Conservation (phyloP, 371 early-diverging fungal species). For the Mortierella sp. region DNA sequence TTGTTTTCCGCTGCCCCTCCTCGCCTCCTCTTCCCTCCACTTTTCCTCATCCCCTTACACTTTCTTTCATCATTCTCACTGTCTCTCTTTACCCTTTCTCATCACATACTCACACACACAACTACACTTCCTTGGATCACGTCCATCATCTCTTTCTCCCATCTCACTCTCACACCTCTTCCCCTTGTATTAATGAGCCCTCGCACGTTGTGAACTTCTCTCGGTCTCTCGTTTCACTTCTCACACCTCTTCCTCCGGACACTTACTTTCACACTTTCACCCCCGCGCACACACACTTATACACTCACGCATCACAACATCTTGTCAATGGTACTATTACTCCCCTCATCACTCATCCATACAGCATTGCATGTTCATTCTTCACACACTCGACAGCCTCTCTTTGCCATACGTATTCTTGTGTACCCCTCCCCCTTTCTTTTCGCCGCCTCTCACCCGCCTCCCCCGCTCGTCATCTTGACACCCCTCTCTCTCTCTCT, state of each 20-base stretch:
- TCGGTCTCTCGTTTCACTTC: slow-evolving; percentile 10
- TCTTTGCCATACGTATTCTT: background rate
- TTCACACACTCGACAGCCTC: background rate
- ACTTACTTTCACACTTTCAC: background rate
- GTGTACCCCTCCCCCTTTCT: background rate
- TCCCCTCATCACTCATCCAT: background rate
- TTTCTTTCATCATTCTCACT: background rate
- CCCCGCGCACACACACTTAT: background rate
- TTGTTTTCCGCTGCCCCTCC: background rate
- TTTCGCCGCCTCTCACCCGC: background rate
- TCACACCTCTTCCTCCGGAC: background rate
- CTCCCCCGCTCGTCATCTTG: background rate
- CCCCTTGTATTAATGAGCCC: slow-evolving; percentile 12
- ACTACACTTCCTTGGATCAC: background rate
- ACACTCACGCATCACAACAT: background rate
- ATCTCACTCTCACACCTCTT: background rate
- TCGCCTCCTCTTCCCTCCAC: background rate
- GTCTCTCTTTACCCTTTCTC: background rate
- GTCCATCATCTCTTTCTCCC: background rate
- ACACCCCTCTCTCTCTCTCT: background rate
- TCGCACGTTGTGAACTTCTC: background rate
- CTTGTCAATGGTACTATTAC: slow-evolving; percentile 14
- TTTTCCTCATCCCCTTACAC: background rate
- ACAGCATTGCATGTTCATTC: background rate
- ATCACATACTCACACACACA: background rate